Percentiles rank a stretch among this genome's conserved stretches.
phyloP scores from a whole-genome alignment of 306 rosid species.

The Ammopiptanthus mongolicus region DNA sequence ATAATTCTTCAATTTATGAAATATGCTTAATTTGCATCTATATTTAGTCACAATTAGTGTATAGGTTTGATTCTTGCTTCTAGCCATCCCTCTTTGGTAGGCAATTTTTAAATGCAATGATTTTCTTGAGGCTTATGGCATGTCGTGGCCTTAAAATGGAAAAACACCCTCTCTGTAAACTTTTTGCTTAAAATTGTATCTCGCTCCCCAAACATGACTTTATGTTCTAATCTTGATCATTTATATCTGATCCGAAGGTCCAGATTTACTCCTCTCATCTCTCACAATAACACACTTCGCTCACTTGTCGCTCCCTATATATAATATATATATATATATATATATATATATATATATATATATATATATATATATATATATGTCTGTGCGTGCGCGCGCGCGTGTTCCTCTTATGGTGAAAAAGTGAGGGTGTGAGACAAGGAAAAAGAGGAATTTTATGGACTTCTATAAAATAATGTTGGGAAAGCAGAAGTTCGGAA shows the following conservation, averaged over 20 bases:
- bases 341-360: no score
- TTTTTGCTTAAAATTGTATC: background rate
- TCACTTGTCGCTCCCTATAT: no score
- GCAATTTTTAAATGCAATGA: background rate
- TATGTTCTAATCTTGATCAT: no score
- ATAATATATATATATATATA: no score
- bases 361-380: no score
- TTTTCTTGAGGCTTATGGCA: background rate
- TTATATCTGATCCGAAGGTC: no score
- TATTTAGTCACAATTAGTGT: background rate
- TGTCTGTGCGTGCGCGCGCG: no score
- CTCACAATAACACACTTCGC: no score
- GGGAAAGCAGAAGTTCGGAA: background rate
- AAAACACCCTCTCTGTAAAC: background rate
- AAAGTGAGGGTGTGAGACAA: background rate
- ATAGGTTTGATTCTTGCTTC: no score
- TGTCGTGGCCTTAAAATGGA: background rate
- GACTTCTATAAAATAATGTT: background rate
- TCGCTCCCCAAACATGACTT: no score
- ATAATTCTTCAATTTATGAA: background rate
- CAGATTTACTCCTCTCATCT: no score
- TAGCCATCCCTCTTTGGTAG: background rate
- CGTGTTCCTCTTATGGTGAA: background rate
- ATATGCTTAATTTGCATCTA: background rate
- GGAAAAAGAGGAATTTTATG: background rate